Base-by-base conservation (phyloP, 139 green algal genomes). In the Yamagishiella unicocca region DNA sequence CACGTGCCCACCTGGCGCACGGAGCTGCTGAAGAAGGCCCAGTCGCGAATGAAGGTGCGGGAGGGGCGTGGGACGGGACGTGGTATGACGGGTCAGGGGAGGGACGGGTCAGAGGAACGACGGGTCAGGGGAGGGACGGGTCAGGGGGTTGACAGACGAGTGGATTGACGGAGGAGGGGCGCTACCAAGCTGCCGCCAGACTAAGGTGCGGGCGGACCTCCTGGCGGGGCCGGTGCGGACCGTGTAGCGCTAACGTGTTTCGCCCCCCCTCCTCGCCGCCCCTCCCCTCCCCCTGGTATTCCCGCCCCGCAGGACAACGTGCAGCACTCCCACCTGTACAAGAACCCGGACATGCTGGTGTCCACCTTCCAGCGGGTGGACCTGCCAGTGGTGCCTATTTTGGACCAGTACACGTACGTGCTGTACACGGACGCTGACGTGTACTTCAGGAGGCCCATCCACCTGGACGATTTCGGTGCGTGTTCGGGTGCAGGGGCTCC, bases 361-460 rank as follows among this genome's bases (percentile, higher is more conserved):
- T 87, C 81, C 62, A 87, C 81, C 61, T 86, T 86, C 66, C 81
- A 87, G 81, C 81, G 81, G 2, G 58, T 90, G 67, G 89, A 90
- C 82, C 40, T 92, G 75, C 75, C 89, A 31, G 66, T 87, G 81
- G 64, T 87, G 81, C 66, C 64, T 66, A 77, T 87, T 45, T 46
- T 87, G 81, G 64, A 67, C 67, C 81, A 78, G 45, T 90, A 88
- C 82, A 89, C 50, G 3, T 90, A 90, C 58, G 89, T 92, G 82
- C 82, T 92, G 21, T 92, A 88, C 85, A 92, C 89, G 58, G 85
- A 92, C n/a, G 68, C 89, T 7, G 89, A 92, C 70, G 85, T 92
- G n/a, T 89, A 83, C 74, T 92, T 92, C 42, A 43, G 71, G 21
- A 38, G 73, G 22, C 43, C 42, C 58, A 72, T 92, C 78, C 74